These are phyloP conservation scores for Flammula alnicola DNA, from an alignment of 1,284 basidiomycete species.

Conservation along the genomic window DNA sequence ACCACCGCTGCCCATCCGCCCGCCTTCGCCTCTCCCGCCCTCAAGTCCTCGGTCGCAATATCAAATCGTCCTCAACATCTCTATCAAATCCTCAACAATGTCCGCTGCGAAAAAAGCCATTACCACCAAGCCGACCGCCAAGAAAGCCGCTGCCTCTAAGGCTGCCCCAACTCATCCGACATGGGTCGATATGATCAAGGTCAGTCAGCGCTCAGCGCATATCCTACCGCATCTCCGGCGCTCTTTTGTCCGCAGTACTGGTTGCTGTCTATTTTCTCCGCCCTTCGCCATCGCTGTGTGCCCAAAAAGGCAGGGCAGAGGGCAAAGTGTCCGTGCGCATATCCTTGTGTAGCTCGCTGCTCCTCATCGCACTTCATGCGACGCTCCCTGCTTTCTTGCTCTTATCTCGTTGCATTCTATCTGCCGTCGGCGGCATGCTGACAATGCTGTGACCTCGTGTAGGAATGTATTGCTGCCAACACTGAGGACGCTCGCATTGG, in stretches of 20 bases:
- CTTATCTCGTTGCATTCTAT: not conserved
- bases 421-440: slow-evolving; percentile 11
- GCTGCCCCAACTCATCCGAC: slow-evolving; percentile 61
- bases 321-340: slow-evolving; percentile 24
- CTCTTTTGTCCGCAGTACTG: not conserved
- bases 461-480: slow-evolving; percentile 83
- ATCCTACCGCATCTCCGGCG: slow-evolving; percentile 5
- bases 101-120: slow-evolving; percentile 26
- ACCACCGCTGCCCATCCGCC: slow-evolving; percentile 30
- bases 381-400: slow-evolving; percentile 4
- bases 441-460: slow-evolving; percentile 21
- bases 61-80: slow-evolving; percentile 22
- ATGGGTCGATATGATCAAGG: slow-evolving; percentile 84
- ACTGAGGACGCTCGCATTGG: slow-evolving; percentile 82
- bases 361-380: slow-evolving; percentile 2
- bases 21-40: slow-evolving; percentile 28
- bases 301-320: slow-evolving; percentile 24
- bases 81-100: slow-evolving; percentile 21
- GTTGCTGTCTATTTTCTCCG: slow-evolving; percentile 1
- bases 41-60: slow-evolving; percentile 22
- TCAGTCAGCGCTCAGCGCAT: slow-evolving; percentile 35
- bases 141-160: slow-evolving; percentile 45
- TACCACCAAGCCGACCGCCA: slow-evolving; percentile 35
- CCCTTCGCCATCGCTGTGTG: slow-evolving; percentile 15
- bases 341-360: slow-evolving; percentile 13